Conservation (phyloP, 352 stramenopile species). For the Phytophthora aleatoria region DNA sequence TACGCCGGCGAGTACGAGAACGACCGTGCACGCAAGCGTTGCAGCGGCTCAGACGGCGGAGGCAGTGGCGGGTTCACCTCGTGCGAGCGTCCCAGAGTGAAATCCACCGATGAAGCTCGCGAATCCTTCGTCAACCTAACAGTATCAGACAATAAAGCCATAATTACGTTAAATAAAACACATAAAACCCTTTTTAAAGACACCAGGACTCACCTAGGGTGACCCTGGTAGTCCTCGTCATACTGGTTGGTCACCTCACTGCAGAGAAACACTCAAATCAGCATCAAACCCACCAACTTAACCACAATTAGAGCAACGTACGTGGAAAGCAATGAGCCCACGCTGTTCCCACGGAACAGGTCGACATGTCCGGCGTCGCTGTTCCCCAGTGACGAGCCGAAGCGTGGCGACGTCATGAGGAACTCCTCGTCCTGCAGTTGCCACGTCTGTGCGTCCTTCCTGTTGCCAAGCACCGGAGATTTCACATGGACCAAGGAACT, state of each 20-base stretch:
- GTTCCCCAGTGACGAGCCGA: slow-evolving; percentile 37
- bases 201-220: slow-evolving; percentile 25
- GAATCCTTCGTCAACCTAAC: slow-evolving; percentile 63
- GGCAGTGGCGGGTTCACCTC: slow-evolving; percentile 71
- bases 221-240: slow-evolving; percentile 39
- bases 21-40: slow-evolving; percentile 73
- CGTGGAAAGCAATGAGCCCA: slow-evolving; percentile 35
- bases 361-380: slow-evolving; percentile 29
- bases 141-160: neutral
- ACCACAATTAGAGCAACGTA: slow-evolving; percentile 22
- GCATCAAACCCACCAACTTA: neutral
- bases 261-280: slow-evolving; percentile 19
- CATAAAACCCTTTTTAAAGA: neutral
- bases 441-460: slow-evolving; percentile 72
- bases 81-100: slow-evolving; percentile 55
- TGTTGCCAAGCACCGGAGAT: slow-evolving; percentile 57
- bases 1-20: slow-evolving; percentile 80
- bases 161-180: slow-evolving; percentile 4
- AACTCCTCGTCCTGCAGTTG: slow-evolving; percentile 75
- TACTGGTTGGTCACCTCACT: slow-evolving; percentile 44
- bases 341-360: slow-evolving; percentile 36
- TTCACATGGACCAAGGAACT: slow-evolving; percentile 50
- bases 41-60: slow-evolving; percentile 63
- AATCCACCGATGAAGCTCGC: slow-evolving; percentile 78
- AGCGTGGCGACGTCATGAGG: slow-evolving; percentile 59